Conservation (phyloP, 2,329 filamentous ascomycete species). For the Claviceps purpurea region DNA sequence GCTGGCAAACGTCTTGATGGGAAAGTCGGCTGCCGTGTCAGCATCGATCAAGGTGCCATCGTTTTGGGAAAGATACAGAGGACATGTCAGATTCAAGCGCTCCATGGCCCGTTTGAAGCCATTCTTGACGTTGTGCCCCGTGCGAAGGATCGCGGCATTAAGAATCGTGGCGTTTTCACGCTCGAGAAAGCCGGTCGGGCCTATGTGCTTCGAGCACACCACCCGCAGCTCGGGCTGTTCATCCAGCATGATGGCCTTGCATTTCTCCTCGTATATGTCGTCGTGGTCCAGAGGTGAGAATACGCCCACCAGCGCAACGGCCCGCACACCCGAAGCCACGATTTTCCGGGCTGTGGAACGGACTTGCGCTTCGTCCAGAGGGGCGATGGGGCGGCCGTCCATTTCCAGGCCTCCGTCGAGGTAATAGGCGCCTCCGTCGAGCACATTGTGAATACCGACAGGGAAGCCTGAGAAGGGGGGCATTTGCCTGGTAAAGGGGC, state of each 20-base stretch:
- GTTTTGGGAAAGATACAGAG: slow-evolving; percentile 37
- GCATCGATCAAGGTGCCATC: slow-evolving; percentile 39
- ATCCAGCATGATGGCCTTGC: slow-evolving; percentile 23
- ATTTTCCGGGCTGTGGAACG: slow-evolving; percentile 19
- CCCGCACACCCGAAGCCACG: slow-evolving; percentile 19
- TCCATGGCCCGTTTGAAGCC: slow-evolving; percentile 34
- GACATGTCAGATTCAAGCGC: slow-evolving; percentile 26
- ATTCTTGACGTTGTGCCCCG: slow-evolving; percentile 31
- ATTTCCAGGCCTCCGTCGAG: slow-evolving; percentile 34
- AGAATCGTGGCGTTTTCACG: slow-evolving; percentile 42
- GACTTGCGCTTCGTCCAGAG: slow-evolving; percentile 25
- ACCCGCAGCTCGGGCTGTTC: slow-evolving; percentile 22
- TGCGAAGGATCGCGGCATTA: slow-evolving; percentile 37
- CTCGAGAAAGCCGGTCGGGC: slow-evolving; percentile 28
- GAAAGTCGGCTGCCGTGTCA: slow-evolving; percentile 30
- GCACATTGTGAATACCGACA: slow-evolving; percentile 22
- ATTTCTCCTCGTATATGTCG: slow-evolving; percentile 26
- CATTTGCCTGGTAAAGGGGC: slow-evolving; percentile 28
- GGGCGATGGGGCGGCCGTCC: slow-evolving; percentile 30
- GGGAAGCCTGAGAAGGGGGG: slow-evolving; percentile 35
- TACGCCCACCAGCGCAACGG: slow-evolving; percentile 29
- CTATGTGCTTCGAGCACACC: slow-evolving; percentile 30
- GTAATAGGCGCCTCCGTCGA: slow-evolving; percentile 27
- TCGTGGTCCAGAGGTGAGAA: slow-evolving; percentile 32
- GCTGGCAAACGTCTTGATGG: slow-evolving; percentile 39